Conservation (phyloP, 306 rosid genomes). For the Ormosia semicastrata region DNA sequence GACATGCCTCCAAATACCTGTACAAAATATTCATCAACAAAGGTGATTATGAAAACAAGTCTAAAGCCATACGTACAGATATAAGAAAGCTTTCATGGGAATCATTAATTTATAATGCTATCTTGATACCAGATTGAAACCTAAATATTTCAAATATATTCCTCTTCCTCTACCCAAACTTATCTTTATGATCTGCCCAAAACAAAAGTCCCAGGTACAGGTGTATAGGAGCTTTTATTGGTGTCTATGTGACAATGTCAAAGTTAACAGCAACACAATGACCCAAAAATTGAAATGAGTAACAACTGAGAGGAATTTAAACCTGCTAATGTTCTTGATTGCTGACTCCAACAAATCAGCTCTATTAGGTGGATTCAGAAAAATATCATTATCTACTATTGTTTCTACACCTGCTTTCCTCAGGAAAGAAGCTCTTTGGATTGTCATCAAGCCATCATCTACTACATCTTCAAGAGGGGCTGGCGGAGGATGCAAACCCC, state of each 20-base stretch:
- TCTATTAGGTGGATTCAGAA: slow-evolving; percentile 77
- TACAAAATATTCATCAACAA: slow-evolving; percentile 25
- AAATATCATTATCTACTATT: slow-evolving; percentile 62
- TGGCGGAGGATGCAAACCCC: slow-evolving; percentile 99
- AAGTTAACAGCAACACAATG: not conserved
- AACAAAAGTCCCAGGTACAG: not conserved
- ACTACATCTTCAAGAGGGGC: slow-evolving; percentile 95
- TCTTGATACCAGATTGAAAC: not conserved
- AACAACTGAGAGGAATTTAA: slow-evolving; percentile 20
- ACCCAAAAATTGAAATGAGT: not conserved
- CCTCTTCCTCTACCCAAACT: not conserved
- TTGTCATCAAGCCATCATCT: slow-evolving; percentile 83
- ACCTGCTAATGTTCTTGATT: slow-evolving; percentile 86
- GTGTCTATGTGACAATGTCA: not conserved
- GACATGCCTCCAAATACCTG: slow-evolving; percentile 89
- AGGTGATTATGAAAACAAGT: not conserved
- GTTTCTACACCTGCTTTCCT: slow-evolving; percentile 97
- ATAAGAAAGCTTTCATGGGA: not conserved
- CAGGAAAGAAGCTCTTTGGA: slow-evolving; percentile 93
- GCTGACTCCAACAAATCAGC: slow-evolving; percentile 90
- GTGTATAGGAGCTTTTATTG: not conserved
- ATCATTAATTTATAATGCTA: not conserved
- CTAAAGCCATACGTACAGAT: not conserved
- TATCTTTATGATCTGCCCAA: not conserved
- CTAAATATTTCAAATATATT: slow-evolving; percentile 18